A percentile compares a stretch with the other conserved stretches of the same genome.
phyloP scores from a whole-genome alignment of 73 alveolate genomes.

The Paramecium caudatum region DNA sequence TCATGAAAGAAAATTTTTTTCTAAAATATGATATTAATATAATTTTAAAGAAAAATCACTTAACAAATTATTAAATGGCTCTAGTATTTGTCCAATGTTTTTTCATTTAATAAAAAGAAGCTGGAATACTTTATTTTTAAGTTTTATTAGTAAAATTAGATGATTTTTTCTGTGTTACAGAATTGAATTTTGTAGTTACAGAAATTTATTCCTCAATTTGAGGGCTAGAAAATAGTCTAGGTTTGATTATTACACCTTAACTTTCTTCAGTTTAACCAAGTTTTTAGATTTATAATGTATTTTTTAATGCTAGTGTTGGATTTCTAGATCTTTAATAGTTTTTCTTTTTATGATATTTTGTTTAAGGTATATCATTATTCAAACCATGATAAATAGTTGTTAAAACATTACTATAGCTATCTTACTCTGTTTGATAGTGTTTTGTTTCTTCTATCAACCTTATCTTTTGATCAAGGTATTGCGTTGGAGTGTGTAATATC shows the following conservation, averaged over 20 bases:
- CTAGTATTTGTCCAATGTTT: slow-evolving; percentile 45
- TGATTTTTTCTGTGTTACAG: too few species aligned
- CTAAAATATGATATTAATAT: slow-evolving; percentile 61
- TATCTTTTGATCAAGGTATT: too few species aligned
- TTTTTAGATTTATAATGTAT: not conserved
- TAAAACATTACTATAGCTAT: not conserved
- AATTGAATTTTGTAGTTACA: too few species aligned
- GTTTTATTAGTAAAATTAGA: too few species aligned
- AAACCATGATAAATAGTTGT: slow-evolving; percentile 2
- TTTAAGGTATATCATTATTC: slow-evolving; percentile 7
- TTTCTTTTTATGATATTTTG: not conserved
- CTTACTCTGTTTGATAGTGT: slow-evolving; percentile 14
- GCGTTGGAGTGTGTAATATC: not conserved
- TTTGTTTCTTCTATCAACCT: not conserved
- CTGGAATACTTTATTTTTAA: not conserved
- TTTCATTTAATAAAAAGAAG: slow-evolving; percentile 37
- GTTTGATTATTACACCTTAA: not conserved
- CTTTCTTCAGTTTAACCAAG: not conserved
- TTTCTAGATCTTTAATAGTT: not conserved
- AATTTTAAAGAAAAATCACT: not conserved
- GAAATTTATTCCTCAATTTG: not conserved
- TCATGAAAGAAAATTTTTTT: slow-evolving; percentile 52
- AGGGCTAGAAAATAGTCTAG: slow-evolving; percentile 11
- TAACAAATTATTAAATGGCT: not conserved
- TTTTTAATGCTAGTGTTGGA: slow-evolving; percentile 1